Base-by-base conservation (phyloP, 2,329 filamentous ascomycete genomes). In the Teratosphaeria destructans region DNA sequence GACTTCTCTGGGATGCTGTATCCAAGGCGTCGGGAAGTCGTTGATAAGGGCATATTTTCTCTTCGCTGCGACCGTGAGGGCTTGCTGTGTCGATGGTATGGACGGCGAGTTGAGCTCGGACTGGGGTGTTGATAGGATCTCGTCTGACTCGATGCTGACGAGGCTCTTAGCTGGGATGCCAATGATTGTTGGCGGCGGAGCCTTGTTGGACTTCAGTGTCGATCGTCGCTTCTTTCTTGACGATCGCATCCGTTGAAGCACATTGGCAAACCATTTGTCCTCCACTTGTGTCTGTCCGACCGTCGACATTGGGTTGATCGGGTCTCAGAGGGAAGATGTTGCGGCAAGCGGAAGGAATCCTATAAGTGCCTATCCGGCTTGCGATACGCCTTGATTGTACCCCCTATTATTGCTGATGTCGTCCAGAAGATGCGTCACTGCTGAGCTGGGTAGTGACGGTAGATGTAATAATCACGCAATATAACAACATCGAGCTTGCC, bases 1-100 rank as follows among this genome's bases (percentile, higher is more conserved):
- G 19, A 75, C 64, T 61, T 75, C 73, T 53, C 73, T 35, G 2
- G 53, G 53, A 32, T 49, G 43, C 43, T 49, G 43, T 49, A 49
- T 26, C 3, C 11, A 19, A 10, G 43, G 43, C 23, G 43, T 49
- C 5, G 43, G 16, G 43, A 49, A 49, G 19, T 49, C 43, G n/a
- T 49, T 6, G 10, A 49, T n/a, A 49, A 49, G 43, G 23, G n/a
- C 43, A 49, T 49, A 49, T 11, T 26, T 23, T 10, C 43, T 16
- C 23, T 49, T 49, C 5, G 43, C 43, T 49, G 43, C 19, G 43
- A 49, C 43, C 43, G 43, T 49, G 2, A 49, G 11, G 26, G 43
- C 43, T 5, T 49, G 43, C 7, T 49, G 43, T 23, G n/a, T 49
- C n/a, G 43, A 49, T 49, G 43, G 43, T 19, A 49, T 19, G n/a